Evolutionary conservation across 208 protist species (phyloP).

Genomic region (Angomonas ambiguus): DNA sequence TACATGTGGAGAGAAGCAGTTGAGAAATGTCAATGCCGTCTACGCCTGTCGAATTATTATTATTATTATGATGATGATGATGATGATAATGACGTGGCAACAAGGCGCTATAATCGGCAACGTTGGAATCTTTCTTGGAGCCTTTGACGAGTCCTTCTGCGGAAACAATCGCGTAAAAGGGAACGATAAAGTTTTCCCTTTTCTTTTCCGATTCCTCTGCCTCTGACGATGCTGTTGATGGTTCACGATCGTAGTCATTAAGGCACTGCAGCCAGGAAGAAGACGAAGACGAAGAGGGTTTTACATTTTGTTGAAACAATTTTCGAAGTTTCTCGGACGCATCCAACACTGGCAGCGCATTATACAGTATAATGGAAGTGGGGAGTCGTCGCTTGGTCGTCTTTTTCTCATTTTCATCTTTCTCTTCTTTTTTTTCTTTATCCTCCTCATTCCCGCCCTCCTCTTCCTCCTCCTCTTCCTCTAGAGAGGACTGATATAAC

Average conservation of each 20-base stretch:
- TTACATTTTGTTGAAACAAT: slow-evolving; percentile 30
- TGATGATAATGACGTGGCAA: too few species aligned
- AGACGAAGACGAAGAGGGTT: slow-evolving; percentile 8
- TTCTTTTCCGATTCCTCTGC: background rate
- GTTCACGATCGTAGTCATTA: too few species aligned
- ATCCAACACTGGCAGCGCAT: slow-evolving; percentile 39
- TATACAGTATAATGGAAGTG: slow-evolving; percentile 56
- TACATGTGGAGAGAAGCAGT: slow-evolving; percentile 55
- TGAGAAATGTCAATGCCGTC: slow-evolving; percentile 30
- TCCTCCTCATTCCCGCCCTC: too few species aligned
- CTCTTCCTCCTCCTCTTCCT: too few species aligned
- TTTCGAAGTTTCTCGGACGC: slow-evolving; percentile 43
- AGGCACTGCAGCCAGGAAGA: too few species aligned
- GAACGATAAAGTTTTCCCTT: background rate
- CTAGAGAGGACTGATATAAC: slow-evolving; percentile 9
- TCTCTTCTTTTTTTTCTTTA: slow-evolving; percentile 1
- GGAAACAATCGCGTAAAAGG: slow-evolving; percentile 52
- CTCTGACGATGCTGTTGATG: too few species aligned
- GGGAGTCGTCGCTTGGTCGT: slow-evolving; percentile 13
- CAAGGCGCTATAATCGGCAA: background rate
- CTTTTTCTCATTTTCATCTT: slow-evolving; percentile 1
- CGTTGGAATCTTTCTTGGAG: background rate
- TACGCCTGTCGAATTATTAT: background rate
- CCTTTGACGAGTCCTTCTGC: slow-evolving; percentile 42
- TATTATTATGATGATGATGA: background rate